Conservation (phyloP, 805 yeast species). For the Candida qinlingensis region DNA sequence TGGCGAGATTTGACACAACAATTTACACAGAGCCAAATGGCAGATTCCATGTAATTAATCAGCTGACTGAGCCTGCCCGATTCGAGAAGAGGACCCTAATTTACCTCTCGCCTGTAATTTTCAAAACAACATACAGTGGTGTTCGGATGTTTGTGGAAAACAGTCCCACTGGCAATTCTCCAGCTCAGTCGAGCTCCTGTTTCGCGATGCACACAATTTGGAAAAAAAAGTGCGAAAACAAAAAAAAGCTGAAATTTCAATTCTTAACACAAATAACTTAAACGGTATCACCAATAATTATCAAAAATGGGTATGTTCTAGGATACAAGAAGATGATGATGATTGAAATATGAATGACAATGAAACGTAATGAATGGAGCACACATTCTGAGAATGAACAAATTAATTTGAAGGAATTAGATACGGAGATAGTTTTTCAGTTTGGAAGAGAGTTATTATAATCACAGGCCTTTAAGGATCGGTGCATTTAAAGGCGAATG, state of each 20-base stretch:
- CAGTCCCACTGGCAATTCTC: constrained; percentile 15
- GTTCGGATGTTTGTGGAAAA: constrained; percentile 17
- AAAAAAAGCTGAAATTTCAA: constrained; percentile 9
- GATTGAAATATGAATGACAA: not conserved
- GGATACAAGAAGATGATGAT: not conserved
- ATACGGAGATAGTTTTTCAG: no score
- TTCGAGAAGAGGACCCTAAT: no score
- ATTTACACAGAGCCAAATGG: no score
- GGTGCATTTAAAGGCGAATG: no score
- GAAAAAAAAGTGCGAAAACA: constrained; percentile 4
- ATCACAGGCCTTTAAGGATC: no score
- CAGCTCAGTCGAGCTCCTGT: constrained; percentile 10
- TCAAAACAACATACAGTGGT: constrained; percentile 4
- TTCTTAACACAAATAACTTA: constrained; percentile 3
- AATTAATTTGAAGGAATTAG: no score
- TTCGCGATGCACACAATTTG: constrained; percentile 4
- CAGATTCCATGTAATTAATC: no score
- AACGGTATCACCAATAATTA: constrained; percentile 19
- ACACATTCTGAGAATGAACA: no score
- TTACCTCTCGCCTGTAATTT: not conserved
- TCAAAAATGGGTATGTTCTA: constrained; percentile 28
- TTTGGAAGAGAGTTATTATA: no score
- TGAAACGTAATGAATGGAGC: not conserved
- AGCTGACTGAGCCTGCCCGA: no score
- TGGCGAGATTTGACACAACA: no score